Evolutionary conservation across 495 filamentous ascomycete species (phyloP).

Genomic region (Astrothelium subdiscretum): DNA sequence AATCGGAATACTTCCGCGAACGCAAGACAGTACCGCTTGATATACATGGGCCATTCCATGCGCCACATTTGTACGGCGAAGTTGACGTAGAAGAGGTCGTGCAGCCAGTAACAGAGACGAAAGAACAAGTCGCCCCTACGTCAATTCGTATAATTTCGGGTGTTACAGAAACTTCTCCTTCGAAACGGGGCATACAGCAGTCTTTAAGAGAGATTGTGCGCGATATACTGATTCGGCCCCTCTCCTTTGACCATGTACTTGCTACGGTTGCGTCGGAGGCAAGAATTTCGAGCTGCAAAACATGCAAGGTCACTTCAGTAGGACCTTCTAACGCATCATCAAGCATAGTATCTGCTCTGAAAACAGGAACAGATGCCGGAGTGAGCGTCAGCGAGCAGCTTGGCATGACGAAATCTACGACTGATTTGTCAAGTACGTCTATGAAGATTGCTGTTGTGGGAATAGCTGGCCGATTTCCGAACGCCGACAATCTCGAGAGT

Average conservation of each 20-base stretch:
- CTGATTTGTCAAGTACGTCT: not conserved
- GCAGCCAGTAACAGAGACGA: not conserved
- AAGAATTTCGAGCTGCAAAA: not conserved
- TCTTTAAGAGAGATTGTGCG: not conserved
- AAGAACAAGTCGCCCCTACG: not conserved
- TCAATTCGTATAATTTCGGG: not conserved
- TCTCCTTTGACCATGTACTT: not conserved
- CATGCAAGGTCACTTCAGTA: slow-evolving; percentile 19
- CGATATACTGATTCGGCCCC: not conserved
- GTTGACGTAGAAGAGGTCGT: slow-evolving; percentile 15
- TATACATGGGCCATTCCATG: slow-evolving; percentile 22
- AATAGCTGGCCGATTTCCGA: slow-evolving; percentile 20
- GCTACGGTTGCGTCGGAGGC: not conserved
- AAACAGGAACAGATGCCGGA: slow-evolving; percentile 29
- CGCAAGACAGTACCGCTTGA: slow-evolving; percentile 17
- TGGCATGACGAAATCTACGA: slow-evolving; percentile 34
- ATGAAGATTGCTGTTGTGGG: slow-evolving; percentile 22
- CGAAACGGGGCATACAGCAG: not conserved
- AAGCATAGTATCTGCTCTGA: slow-evolving; percentile 33
- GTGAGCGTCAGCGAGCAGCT: slow-evolving; percentile 29
- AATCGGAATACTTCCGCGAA: slow-evolving; percentile 24
- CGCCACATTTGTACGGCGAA: slow-evolving; percentile 22
- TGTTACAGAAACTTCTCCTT: not conserved
- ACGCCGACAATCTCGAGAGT: no score
- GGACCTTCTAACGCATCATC: slow-evolving; percentile 29